A percentile compares a stretch with the other conserved stretches of the same genome.
phyloP scores from a whole-genome alignment of 2,329 filamentous ascomycete species.

The Aureobasidium leucospermi region DNA sequence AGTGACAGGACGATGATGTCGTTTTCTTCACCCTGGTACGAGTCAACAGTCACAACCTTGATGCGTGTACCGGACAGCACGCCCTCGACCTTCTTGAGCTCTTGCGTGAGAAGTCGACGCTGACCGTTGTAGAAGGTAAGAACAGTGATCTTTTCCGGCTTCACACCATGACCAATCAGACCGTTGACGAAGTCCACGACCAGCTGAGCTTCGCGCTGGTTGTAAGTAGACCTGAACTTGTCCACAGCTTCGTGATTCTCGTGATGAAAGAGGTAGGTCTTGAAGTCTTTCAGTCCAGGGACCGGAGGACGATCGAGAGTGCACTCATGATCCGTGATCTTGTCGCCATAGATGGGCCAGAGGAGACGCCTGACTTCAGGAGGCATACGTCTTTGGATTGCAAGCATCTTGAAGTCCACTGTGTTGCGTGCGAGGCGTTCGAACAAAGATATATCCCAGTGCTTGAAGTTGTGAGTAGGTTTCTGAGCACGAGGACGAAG shows the following conservation, averaged over 20 bases:
- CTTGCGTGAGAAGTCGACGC: conserved; percentile 53
- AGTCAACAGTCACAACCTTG: conserved; percentile 71
- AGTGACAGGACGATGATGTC: conserved; percentile 74
- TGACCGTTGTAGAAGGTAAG: conserved; percentile 88
- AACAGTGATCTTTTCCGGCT: conserved; percentile 60
- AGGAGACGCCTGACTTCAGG: conserved; percentile 57
- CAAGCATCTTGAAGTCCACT: conserved; percentile 57
- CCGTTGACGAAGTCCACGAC: conserved; percentile 65
- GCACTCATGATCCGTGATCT: conserved; percentile 49
- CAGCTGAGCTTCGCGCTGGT: conserved; percentile 68
- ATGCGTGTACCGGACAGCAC: conserved; percentile 24
- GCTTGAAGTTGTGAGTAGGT: conserved; percentile 54
- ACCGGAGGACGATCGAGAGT: conserved; percentile 42
- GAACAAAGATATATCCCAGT: conserved; percentile 69
- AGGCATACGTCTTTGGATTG: conserved; percentile 66
- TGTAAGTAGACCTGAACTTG: conserved; percentile 58
- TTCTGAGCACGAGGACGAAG: conserved; percentile 62
- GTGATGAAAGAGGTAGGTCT: conserved; percentile 58
- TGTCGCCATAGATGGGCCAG: conserved; percentile 52
- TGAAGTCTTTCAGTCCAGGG: conserved; percentile 55
- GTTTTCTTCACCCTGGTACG: conserved; percentile 88
- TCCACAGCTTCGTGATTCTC: conserved; percentile 58
- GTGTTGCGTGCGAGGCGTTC: conserved; percentile 64
- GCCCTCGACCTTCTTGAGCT: conserved; percentile 28
- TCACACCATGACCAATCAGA: conserved; percentile 60